Evolutionary conservation across 2,329 filamentous ascomycete species (phyloP), one percentile per base, ranked within the genome.

Genomic region (Fonsecaea erecta): DNA sequence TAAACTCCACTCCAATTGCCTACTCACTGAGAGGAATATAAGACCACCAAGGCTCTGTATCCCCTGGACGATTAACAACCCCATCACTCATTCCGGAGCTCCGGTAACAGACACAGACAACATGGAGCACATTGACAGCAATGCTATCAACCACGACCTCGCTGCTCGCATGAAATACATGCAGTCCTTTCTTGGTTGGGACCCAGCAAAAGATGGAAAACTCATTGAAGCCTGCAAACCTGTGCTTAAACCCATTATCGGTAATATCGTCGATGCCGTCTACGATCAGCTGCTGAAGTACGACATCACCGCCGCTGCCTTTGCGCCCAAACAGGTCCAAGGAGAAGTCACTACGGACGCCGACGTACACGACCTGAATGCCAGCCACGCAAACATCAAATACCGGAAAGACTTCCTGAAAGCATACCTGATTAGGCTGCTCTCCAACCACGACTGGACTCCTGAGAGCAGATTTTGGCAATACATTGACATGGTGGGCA

Each of bases 261-360:
- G 64, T 46, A 57, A 69, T 30, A 60, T 75, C 60, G 72, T 75
- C 34, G 72, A 74, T 55, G 68, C 71, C 34, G 71, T 75, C 64
- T 75, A 75, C 59, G 71, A 69, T 21, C 68, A 74, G 43, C 70
- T 75, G 6, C 71, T 75, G 61, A 63, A 66, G 16, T 74, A 67
- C 66, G 73, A 74, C 63, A 71, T 74, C 63, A 75, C 73, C n/a
- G 73, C 72, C 60, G 72, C 73, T 53, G 46, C 72, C 16, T 75
- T 75, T 51, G 69, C 72, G 0, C 72, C 72, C 4, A 69, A 63
- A 28, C 72, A 74, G 34, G 65, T 71, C 14, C 65, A 69, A 37
- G 67, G 68, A 35, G 60, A 53, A 59, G 60, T 16, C 37, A 52
- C 40, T 14, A 16, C 26, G 21, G 57, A 60, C 14, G 52, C 56